These are phyloP conservation scores for Naganishia randhawae DNA, from an alignment of 768 basidiomycete species.

Conservation along the genomic window DNA sequence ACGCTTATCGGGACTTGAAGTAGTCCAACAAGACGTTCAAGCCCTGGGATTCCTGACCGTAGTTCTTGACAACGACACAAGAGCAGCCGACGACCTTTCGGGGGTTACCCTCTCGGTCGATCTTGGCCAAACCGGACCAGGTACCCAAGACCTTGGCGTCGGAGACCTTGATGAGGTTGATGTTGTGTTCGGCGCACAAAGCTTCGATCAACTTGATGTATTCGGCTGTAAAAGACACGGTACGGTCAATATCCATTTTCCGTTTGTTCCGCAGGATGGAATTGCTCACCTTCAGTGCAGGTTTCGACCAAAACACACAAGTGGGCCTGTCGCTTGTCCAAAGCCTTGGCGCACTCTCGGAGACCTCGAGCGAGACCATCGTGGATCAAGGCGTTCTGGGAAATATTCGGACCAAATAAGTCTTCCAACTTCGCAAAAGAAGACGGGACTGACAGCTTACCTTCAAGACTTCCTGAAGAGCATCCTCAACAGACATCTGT, in stretches of 20 bases:
- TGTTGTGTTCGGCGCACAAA: constrained; percentile 98
- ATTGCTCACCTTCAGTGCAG: constrained; percentile 70
- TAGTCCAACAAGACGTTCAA: constrained; percentile 69
- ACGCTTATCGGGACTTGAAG: constrained; percentile 83
- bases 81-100: constrained; percentile 69
- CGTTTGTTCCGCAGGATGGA: not conserved
- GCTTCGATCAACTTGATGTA: constrained; percentile 99
- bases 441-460: constrained; percentile 16
- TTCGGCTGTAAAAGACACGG: constrained; percentile 62
- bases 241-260: constrained; percentile 14
- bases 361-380: constrained; percentile 98
- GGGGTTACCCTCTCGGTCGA: constrained; percentile 97
- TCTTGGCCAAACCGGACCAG: constrained; percentile 99
- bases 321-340: constrained; percentile 98
- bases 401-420: not conserved
- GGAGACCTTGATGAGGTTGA: constrained; percentile 98
- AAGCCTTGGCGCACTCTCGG: constrained; percentile 93
- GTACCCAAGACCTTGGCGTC: constrained; percentile 96
- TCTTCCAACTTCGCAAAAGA: not conserved
- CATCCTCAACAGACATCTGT: constrained; percentile 89
- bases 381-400: constrained; percentile 85
- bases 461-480: constrained; percentile 87
- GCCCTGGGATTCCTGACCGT: constrained; percentile 90
- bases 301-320: constrained; percentile 98
- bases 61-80: constrained; percentile 92